Base-by-base conservation (phyloP, 768 basidiomycete genomes). In the Mycena crocata region DNA sequence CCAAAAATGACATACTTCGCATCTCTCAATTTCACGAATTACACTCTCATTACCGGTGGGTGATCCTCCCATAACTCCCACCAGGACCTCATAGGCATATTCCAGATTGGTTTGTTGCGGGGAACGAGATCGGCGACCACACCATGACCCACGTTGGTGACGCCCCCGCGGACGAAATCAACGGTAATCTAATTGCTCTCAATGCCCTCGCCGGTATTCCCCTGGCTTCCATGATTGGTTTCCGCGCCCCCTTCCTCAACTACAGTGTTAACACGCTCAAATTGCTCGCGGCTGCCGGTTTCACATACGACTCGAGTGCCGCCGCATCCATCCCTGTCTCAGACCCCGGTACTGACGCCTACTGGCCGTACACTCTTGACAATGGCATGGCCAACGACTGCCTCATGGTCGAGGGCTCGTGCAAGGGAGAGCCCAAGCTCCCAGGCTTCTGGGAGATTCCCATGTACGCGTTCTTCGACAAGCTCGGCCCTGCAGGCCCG, bases 401-500 rank as follows among this genome's bases (percentile, higher is more conserved):
- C 69, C 75, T 92, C 58, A 75, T 77, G 8, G 83, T 88, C 7
- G 71, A 75, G 0, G 85, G 82, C 28, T 78, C 85, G 5, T 93
- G 93, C 78, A 84, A 88, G 71, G 93, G 93, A 40, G 74, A 90
- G 76, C 90, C 90, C 9, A 84, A 86, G 69, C 79, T 93, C 5
- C 90, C 91, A 19, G 92, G 93, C 4, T 84, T 94, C 72, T 94
- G 93, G 93, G 92, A 93, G 77, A 84, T 93, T 61, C 93, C 93
- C 4, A 93, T 94, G 92, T 93, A 93, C 75, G 89, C 89, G 0
- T 85, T 88, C 75, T 93, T 93, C 69, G 92, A 92, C 73, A 66
- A 84, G 9, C 74, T 79, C 14, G 90, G 90, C 5, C 79, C 77
- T 12, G 77, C 64, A 9, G 90, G 90, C 0, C 77, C 81, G 12